A percentile compares a stretch with the other conserved stretches of the same genome.
Conservation (phyloP, 208 protist species). For the Leishmania gerbilli region DNA sequence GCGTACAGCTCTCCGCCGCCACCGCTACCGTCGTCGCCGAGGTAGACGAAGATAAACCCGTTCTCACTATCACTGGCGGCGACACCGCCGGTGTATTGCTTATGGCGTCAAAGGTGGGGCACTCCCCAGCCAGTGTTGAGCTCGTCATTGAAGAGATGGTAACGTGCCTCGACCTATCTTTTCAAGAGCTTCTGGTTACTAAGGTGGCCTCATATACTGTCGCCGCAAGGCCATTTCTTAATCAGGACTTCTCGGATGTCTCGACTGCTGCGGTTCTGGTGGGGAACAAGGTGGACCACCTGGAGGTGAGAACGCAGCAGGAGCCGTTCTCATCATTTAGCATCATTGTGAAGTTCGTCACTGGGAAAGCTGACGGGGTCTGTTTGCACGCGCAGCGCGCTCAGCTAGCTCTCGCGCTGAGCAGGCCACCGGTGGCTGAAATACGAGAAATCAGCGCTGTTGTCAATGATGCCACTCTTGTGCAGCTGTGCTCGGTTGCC, state of each 20-base stretch:
- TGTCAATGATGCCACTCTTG: slow-evolving; percentile 9
- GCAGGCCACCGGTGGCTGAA: slow-evolving; percentile 1
- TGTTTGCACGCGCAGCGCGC: slow-evolving; percentile 8
- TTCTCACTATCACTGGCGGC: slow-evolving; percentile 14
- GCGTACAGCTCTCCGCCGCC: slow-evolving; percentile 5
- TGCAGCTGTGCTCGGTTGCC: slow-evolving; percentile 23
- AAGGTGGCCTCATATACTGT: slow-evolving; percentile 16
- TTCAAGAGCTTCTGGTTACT: slow-evolving; percentile 24
- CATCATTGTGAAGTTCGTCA: slow-evolving; percentile 14
- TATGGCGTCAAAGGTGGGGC: slow-evolving; percentile 4
- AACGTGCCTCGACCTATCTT: slow-evolving; percentile 15
- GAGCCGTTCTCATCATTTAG: slow-evolving; percentile 11
- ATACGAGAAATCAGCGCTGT: slow-evolving; percentile 12
- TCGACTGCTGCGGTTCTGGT: neutral
- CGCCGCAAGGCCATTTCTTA: slow-evolving; percentile 21
- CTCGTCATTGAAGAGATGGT: slow-evolving; percentile 10
- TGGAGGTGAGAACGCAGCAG: neutral
- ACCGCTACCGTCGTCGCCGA: slow-evolving; percentile 12
- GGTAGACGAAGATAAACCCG: slow-evolving; percentile 6
- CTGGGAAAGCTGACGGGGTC: slow-evolving; percentile 13
- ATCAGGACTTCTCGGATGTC: slow-evolving; percentile 2
- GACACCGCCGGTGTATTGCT: slow-evolving; percentile 9
- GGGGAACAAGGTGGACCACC: neutral
- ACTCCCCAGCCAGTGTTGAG: slow-evolving; percentile 1
- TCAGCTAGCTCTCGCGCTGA: neutral